Conservation (phyloP, 2,329 filamentous ascomycete genomes). For the Penicillium decumbens region DNA sequence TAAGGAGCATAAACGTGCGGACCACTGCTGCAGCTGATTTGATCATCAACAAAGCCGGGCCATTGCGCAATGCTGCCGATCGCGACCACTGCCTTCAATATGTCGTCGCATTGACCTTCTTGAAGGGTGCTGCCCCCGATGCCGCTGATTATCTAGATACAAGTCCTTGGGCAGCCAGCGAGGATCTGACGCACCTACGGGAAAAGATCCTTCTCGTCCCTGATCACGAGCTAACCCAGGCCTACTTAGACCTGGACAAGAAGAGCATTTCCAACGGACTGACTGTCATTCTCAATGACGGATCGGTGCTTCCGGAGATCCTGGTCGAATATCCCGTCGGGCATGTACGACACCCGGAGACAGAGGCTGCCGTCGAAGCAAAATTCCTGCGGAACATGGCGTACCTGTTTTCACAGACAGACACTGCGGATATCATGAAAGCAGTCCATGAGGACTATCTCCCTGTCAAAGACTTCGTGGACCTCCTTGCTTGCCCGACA, state of each 20-base stretch:
- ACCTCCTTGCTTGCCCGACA: conserved; percentile 12
- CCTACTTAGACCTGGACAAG: conserved; percentile 29
- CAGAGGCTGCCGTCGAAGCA: conserved; percentile 7
- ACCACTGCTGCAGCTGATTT: conserved; percentile 27
- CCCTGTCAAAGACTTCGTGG: conserved; percentile 14
- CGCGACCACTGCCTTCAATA: conserved; percentile 38
- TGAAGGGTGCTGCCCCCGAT: conserved; percentile 28
- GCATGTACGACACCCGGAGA: conserved; percentile 14
- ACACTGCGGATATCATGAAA: conserved; percentile 11
- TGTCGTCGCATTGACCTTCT: conserved; percentile 30
- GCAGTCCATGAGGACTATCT: conserved; percentile 11
- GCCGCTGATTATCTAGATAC: conserved; percentile 28
- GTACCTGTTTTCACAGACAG: conserved; percentile 14
- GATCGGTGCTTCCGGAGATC: conserved; percentile 25
- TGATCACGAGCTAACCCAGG: conserved; percentile 28
- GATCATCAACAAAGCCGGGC: conserved; percentile 34
- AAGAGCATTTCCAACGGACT: conserved; percentile 28
- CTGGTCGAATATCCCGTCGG: conserved; percentile 34
- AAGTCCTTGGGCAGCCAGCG: conserved; percentile 22
- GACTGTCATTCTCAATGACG: conserved; percentile 24
- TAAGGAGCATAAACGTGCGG: conserved; percentile 26
- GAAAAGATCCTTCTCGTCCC: conserved; percentile 23
- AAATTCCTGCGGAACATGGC: conserved; percentile 21
- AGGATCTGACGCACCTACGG: conserved; percentile 22
- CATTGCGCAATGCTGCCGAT: conserved; percentile 30